Evolutionary conservation across 2,329 filamentous ascomycete species (phyloP), one percentile per base, ranked within the genome.

Genomic region (Colletotrichum somersetense): DNA sequence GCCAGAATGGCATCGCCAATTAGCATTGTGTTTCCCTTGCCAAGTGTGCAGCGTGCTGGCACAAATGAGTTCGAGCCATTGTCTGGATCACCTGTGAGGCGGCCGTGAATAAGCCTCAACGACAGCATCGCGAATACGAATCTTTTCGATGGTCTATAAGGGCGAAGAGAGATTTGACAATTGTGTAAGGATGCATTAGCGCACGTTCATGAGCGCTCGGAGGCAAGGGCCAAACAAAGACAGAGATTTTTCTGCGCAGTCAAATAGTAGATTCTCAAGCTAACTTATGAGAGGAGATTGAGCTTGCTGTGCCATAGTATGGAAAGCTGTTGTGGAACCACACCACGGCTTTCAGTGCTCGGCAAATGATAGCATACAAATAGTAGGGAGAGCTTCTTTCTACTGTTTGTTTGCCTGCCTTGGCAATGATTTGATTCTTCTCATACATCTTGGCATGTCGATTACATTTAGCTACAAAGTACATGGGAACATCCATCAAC

Each of bases 1-100:
- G 69, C 46, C 3, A 55, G 69, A n/a, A 69, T 72, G 53, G 55
- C 33, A n/a, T 72, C 69, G n/a, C 69, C 69, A 6, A 72, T 72
- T n/a, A 72, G 69, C 26, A 38, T 72, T 5, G 69, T 72, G 14
- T 72, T 72, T 18, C 69, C 69, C 7, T 26, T 72, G 18, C 69
- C 69, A 5, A 75, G 70, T 64, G 35, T 68, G 14, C 18, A 75
- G 12, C 30, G 44, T n/a, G 2, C 23, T 42, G 5, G 69, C 14
- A 63, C 69, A 12, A 69, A 64, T 14, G 69, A 72, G n/a, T 68
- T 68, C 2, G 69, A 72, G 46, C 69, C 65, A 26, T n/a, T 68
- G 38, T 68, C 65, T 16, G 65, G 46, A 8, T 72, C 66, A 20
- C 75, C 30, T 16, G 0, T n/a, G 14, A 62, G 59, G 30, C 11